phyloP scores from a whole-genome alignment of 1,284 basidiomycete species.

The Pterulicium gracile region DNA sequence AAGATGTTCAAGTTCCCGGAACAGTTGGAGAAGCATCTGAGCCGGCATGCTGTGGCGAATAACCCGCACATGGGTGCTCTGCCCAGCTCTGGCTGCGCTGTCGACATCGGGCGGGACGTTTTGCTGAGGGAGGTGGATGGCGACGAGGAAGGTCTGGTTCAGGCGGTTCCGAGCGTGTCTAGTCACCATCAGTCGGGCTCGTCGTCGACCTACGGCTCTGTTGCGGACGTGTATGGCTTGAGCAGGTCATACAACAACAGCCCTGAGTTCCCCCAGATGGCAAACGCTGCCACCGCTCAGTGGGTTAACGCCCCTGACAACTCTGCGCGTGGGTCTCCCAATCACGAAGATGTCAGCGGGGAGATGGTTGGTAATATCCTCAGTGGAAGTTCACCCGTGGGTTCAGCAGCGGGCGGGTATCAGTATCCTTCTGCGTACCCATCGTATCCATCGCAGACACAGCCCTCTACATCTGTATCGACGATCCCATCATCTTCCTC shows the following conservation, averaged over 20 bases:
- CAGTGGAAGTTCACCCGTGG: not conserved
- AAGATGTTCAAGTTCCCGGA: slow-evolving; percentile 83
- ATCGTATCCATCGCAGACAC: not conserved
- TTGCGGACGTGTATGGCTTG: not conserved
- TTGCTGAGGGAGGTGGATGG: not conserved
- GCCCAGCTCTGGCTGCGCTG: slow-evolving; percentile 29
- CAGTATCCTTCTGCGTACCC: not conserved
- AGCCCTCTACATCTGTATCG: not conserved
- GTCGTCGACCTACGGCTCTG: not conserved
- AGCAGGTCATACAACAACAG: not conserved
- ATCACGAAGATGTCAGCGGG: not conserved
- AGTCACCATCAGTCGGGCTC: not conserved
- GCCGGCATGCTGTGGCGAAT: slow-evolving; percentile 80
- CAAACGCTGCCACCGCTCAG: not conserved
- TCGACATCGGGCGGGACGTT: slow-evolving; percentile 7
- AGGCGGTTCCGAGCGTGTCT: not conserved
- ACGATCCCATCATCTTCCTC: not conserved
- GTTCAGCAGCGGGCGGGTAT: not conserved
- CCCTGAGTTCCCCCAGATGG: not conserved
- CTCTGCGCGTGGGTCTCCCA: not conserved
- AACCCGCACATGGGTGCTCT: slow-evolving; percentile 66
- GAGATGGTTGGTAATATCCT: not conserved
- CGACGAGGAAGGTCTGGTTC: not conserved
- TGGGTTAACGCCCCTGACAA: not conserved
- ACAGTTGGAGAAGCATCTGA: slow-evolving; percentile 75